These are phyloP conservation scores for Starmerella cellae DNA, from an alignment of 805 yeast species.

Conservation along the genomic window DNA sequence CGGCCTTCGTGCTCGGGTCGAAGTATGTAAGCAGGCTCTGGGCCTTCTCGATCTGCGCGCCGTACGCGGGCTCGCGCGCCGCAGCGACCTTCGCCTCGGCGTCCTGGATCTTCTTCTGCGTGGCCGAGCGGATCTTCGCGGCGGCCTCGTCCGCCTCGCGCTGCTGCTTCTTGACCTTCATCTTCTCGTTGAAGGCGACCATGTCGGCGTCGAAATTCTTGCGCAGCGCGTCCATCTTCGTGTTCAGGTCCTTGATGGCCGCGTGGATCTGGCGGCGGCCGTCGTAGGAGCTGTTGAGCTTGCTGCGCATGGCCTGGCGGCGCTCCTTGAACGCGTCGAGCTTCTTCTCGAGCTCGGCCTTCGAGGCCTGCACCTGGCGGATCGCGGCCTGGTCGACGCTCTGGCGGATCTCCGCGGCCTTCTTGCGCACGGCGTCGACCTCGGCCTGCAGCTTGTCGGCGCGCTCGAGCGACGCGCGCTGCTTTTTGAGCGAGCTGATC, in stretches of 20 bases:
- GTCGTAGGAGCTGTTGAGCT: constrained; percentile 43
- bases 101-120: constrained; percentile 44
- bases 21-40: constrained; percentile 59
- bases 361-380: constrained; percentile 49
- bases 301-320: constrained; percentile 53
- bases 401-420: constrained; percentile 63
- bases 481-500: constrained; percentile 66
- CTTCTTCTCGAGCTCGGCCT: constrained; percentile 59
- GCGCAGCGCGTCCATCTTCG: constrained; percentile 34
- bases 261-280: constrained; percentile 50
- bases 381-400: constrained; percentile 45
- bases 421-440: constrained; percentile 64
- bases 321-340: constrained; percentile 49
- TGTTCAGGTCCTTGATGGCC: constrained; percentile 53
- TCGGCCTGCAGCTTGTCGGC: constrained; percentile 64
- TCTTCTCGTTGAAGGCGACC: constrained; percentile 62
- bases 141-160: constrained; percentile 59
- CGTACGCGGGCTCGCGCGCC: constrained; percentile 65
- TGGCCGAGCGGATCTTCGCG: constrained; percentile 39
- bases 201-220: constrained; percentile 54
- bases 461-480: constrained; percentile 61
- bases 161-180: constrained; percentile 57
- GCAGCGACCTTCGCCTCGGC: constrained; percentile 63
- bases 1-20: constrained; percentile 52
- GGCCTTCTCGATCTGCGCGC: constrained; percentile 61